phyloP scores from a whole-genome alignment of 2,329 filamentous ascomycete species.

The Cryphonectria carpinicola region DNA sequence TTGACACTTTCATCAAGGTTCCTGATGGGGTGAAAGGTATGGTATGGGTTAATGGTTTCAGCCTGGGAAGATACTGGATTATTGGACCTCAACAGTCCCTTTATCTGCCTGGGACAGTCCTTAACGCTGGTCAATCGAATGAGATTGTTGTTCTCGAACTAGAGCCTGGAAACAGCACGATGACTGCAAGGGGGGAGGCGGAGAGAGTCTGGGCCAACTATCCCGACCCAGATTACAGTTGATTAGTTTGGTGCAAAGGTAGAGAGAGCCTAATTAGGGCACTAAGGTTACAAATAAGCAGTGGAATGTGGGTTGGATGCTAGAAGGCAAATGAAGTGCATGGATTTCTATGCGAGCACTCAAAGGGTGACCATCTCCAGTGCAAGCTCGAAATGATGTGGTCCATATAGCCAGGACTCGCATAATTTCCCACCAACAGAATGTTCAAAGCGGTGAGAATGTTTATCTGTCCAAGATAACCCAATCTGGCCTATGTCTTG shows the following conservation, averaged over 20 bases:
- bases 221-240: slow-evolving; percentile 25
- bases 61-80: slow-evolving; percentile 26
- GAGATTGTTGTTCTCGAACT: slow-evolving; percentile 28
- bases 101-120: slow-evolving; percentile 5
- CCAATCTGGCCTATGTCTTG: no score
- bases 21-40: slow-evolving; percentile 24
- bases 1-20: slow-evolving; percentile 26
- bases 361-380: no score
- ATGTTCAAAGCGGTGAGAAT: background rate
- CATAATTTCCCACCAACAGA: background rate
- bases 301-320: background rate
- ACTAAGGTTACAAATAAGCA: no score
- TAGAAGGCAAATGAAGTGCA: background rate
- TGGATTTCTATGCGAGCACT: background rate
- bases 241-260: background rate
- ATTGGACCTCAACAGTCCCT: slow-evolving; percentile 19
- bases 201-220: slow-evolving; percentile 24
- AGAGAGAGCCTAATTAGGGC: no score
- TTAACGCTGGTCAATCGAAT: slow-evolving; percentile 17
- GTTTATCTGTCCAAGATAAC: background rate
- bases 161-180: slow-evolving; percentile 14
- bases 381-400: no score
- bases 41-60: slow-evolving; percentile 28
- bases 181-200: slow-evolving; percentile 18
- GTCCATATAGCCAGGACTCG: no score